Conservation (phyloP, 2,329 filamentous ascomycete species). For the Neocucurbitaria cava region DNA sequence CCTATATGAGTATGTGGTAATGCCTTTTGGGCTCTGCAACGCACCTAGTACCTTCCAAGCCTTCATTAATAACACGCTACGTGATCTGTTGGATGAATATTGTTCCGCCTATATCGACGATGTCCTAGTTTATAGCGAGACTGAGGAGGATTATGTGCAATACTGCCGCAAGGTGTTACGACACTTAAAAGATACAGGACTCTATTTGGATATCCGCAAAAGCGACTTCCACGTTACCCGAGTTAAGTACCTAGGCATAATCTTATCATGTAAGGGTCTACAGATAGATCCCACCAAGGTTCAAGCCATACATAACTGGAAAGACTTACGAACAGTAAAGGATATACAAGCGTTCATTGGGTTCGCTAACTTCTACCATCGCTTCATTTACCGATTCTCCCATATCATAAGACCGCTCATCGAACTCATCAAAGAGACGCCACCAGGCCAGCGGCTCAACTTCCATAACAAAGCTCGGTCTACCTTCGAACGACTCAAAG, state of each 20-base stretch:
- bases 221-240: too few species aligned
- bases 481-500: slow-evolving; percentile 17
- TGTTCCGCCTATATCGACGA: neutral
- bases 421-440: neutral
- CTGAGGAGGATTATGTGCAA: neutral
- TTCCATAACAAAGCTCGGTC: too few species aligned
- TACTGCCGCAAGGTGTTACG: slow-evolving; percentile 3
- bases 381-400: slow-evolving; percentile 32
- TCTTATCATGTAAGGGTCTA: slow-evolving; percentile 1
- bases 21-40: slow-evolving; percentile 6
- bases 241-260: slow-evolving; percentile 14
- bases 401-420: slow-evolving; percentile 6
- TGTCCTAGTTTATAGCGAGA: neutral
- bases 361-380: slow-evolving; percentile 44
- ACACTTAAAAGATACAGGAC: neutral
- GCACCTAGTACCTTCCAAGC: slow-evolving; percentile 2
- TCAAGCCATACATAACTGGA: slow-evolving; percentile 26
- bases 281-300: slow-evolving; percentile 12
- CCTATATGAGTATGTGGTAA: slow-evolving; percentile 12
- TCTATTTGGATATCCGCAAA: slow-evolving; percentile 7
- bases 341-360: slow-evolving; percentile 38
- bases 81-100: neutral
- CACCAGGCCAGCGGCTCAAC: too few species aligned
- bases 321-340: slow-evolving; percentile 17
- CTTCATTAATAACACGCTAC: slow-evolving; percentile 11